Conservation (phyloP, 2,329 filamentous ascomycete species). For the Myriangium duriaei region DNA sequence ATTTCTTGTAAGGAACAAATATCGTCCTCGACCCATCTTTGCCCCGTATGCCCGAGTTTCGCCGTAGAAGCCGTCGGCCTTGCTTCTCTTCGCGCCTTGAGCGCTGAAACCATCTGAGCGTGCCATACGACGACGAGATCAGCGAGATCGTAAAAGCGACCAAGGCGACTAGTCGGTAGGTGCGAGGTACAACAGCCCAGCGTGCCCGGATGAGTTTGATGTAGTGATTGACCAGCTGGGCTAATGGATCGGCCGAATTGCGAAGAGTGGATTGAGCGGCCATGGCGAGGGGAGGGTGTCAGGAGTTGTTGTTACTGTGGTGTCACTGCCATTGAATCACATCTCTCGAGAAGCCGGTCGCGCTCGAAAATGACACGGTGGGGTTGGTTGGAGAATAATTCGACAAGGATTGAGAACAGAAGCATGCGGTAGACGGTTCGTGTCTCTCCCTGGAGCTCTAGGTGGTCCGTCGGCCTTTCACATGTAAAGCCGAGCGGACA, state of each 20-base stretch:
- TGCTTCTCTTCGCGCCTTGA: constrained; percentile 68
- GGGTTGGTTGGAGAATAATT: no score
- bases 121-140: constrained; percentile 64
- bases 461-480: no score
- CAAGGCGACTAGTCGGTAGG: constrained; percentile 62
- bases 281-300: constrained; percentile 45
- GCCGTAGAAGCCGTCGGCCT: constrained; percentile 67
- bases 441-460: no score
- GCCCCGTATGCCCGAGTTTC: constrained; percentile 83
- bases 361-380: no score
- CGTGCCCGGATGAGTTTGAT: constrained; percentile 35
- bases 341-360: no score
- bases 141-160: constrained; percentile 67
- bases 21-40: constrained; percentile 93
- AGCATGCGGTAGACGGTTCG: no score
- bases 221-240: constrained; percentile 36
- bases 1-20: constrained; percentile 82
- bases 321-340: background rate
- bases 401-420: no score
- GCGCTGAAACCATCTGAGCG: constrained; percentile 63
- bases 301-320: background rate
- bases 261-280: constrained; percentile 73
- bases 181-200: constrained; percentile 53
- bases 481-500: no score
- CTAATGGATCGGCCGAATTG: constrained; percentile 32